A percentile compares a stretch with the other conserved stretches of the same genome.
Conservation (phyloP, 2,329 filamentous ascomycete genomes). For the Paracoccidioides lutzii region DNA sequence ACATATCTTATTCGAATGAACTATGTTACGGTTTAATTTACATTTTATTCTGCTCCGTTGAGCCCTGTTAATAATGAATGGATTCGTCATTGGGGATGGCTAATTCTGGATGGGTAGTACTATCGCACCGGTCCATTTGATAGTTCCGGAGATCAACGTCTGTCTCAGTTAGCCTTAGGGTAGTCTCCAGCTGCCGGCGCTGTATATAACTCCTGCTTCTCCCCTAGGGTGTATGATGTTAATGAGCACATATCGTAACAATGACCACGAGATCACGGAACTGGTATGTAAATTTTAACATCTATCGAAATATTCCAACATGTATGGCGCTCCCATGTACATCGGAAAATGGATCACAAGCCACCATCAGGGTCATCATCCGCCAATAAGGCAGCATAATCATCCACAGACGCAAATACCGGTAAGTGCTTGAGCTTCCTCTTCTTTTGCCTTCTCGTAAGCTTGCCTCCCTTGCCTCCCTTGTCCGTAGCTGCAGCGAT, state of each 20-base stretch:
- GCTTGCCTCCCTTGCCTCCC: constrained; percentile 18
- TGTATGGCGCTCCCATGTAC: background rate
- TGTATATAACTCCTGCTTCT: no score
- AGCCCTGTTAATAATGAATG: no score
- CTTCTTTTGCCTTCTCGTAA: constrained; percentile 46
- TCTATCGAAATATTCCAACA: background rate
- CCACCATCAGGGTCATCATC: constrained; percentile 45
- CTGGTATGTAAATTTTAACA: background rate
- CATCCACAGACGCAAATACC: constrained; percentile 83
- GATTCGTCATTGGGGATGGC: no score
- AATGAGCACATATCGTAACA: no score
- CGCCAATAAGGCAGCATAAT: constrained; percentile 76
- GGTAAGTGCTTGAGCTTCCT: constrained; percentile 81
- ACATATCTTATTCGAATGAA: background rate
- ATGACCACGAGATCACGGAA: background rate
- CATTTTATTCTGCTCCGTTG: background rate
- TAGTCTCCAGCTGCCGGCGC: no score
- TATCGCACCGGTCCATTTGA: no score
- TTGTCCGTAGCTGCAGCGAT: constrained; percentile 26
- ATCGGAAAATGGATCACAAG: background rate
- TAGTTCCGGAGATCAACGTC: no score
- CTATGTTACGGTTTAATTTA: background rate
- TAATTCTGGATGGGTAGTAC: no score
- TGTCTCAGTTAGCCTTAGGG: no score
- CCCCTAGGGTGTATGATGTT: no score